Percentiles rank a stretch among this genome's conserved stretches.
phyloP scores from a whole-genome alignment of 2,329 filamentous ascomycete species.

The Trichoderma brevicompactum region DNA sequence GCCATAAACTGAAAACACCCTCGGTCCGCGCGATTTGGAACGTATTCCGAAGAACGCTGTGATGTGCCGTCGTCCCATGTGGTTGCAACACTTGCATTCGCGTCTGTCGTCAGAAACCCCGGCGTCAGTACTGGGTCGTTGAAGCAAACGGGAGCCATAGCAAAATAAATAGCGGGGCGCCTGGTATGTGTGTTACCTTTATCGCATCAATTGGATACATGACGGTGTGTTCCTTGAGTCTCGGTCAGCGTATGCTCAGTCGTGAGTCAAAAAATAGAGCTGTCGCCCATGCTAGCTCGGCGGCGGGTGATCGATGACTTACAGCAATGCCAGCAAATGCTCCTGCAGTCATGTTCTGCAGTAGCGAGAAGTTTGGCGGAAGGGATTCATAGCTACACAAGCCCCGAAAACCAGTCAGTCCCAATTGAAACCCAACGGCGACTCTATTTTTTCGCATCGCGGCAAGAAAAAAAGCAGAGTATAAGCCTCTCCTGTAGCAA shows the following conservation, averaged over 20 bases:
- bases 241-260: slow-evolving; percentile 30
- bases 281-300: not conserved
- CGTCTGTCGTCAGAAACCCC: slow-evolving; percentile 61
- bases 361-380: slow-evolving; percentile 89
- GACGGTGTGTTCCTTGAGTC: slow-evolving; percentile 84
- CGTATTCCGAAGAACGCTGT: slow-evolving; percentile 87
- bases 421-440: not conserved
- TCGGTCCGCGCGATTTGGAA: slow-evolving; percentile 90
- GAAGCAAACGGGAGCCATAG: not conserved
- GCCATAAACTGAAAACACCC: slow-evolving; percentile 90
- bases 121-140: not conserved
- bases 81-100: slow-evolving; percentile 97
- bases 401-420: slow-evolving; percentile 6
- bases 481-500: not conserved
- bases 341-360: slow-evolving; percentile 94
- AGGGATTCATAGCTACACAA: slow-evolving; percentile 83
- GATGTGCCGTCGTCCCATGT: slow-evolving; percentile 78
- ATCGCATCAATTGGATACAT: slow-evolving; percentile 99
- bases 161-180: not conserved
- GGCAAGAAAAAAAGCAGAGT: not conserved
- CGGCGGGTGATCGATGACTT: slow-evolving; percentile 49
- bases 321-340: slow-evolving; percentile 97
- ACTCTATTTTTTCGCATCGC: not conserved
- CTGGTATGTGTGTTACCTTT: slow-evolving; percentile 67
- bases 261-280: not conserved